Conservation (phyloP, 306 rosid genomes). For the Pterocarpus santalinus region DNA sequence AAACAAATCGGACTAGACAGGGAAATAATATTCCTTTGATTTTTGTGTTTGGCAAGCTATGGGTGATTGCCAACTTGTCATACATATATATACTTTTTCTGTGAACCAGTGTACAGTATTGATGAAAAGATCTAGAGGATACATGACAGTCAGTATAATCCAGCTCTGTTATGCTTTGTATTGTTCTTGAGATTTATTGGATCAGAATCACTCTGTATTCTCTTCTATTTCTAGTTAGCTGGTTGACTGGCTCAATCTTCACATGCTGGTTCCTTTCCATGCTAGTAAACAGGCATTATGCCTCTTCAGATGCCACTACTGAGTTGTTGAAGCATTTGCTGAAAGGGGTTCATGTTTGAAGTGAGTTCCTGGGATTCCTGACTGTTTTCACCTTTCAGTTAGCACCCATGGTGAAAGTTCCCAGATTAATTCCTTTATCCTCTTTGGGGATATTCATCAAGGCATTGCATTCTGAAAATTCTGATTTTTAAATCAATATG, state of each 20-base stretch:
- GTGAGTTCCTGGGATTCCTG: not conserved
- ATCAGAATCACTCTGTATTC: not conserved
- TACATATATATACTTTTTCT: not conserved
- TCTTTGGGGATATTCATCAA: not conserved
- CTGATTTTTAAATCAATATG: not conserved
- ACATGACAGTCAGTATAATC: conserved; percentile 11
- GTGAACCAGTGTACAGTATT: conserved; percentile 4
- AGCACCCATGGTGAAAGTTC: conserved; percentile 7
- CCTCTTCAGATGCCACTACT: conserved; percentile 19
- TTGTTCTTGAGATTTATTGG: conserved; percentile 11
- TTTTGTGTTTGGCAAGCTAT: conserved; percentile 25
- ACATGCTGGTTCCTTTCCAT: conserved; percentile 8
- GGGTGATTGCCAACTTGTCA: not conserved
- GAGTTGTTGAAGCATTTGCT: conserved; percentile 7
- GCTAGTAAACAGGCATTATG: not conserved
- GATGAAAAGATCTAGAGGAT: not conserved
- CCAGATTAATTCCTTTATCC: not conserved
- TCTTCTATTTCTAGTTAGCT: conserved; percentile 3
- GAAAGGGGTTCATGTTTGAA: not conserved
- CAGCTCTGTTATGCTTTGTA: not conserved
- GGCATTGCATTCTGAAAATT: not conserved
- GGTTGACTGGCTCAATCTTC: not conserved
- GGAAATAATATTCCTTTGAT: conserved; percentile 19
- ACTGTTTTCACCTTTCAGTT: not conserved
- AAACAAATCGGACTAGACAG: conserved; percentile 26